These are phyloP conservation scores for Mortierella sp. DNA, from an alignment of 371 early-diverging fungal genomes.

Conservation along the genomic window DNA sequence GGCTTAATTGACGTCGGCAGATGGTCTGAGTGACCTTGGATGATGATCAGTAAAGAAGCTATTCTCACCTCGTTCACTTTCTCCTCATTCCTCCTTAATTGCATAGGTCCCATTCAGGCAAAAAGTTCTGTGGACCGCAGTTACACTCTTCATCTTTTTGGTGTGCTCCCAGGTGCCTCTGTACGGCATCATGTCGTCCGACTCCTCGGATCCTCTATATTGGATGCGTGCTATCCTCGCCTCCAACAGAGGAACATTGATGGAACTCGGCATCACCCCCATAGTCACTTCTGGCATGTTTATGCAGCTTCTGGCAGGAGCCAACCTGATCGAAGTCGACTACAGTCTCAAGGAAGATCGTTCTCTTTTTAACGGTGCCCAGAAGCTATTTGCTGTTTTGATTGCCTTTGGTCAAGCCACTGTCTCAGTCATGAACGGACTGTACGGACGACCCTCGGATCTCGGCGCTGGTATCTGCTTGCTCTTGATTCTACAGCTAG, in stretches of 20 bases:
- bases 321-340: conserved; percentile 98
- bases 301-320: conserved; percentile 98
- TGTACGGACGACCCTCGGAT: conserved; percentile 96
- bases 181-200: conserved; percentile 99
- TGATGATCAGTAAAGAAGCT: too few species aligned
- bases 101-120: conserved; percentile 94
- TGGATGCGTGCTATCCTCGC: conserved; percentile 99
- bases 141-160: conserved; percentile 98
- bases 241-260: conserved; percentile 99
- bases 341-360: conserved; percentile 98
- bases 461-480: conserved; percentile 95
- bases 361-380: conserved; percentile 97
- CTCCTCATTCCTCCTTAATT: neutral
- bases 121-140: conserved; percentile 99
- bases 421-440: conserved; percentile 97
- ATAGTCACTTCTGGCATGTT: conserved; percentile 99
- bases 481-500: conserved; percentile 96
- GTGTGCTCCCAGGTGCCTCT: conserved; percentile 99
- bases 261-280: conserved; percentile 99
- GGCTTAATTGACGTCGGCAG: too few species aligned
- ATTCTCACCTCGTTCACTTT: neutral
- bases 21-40: too few species aligned
- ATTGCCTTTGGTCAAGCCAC: conserved; percentile 98
- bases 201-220: conserved; percentile 98
- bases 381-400: conserved; percentile 94